These are phyloP conservation scores for Sorghum bicolor DNA, from an alignment of 176 grass and related monocot genomes.

Conservation along the genomic window Sorghum_bicolor_NCBIv3 NC_012871.2:67816001-67816500, in stretches of 20 bases:
- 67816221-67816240: no score
- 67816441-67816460: constrained; percentile 46
- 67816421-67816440: constrained; percentile 35
- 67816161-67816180: no score
- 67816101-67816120: neutral
- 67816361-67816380: constrained; percentile 53
- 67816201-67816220: no score
- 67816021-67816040: constrained; percentile 46
- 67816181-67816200: no score
- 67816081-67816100: neutral
- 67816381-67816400: neutral
- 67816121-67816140: no score
- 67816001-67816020: constrained; percentile 59
- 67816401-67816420: neutral
- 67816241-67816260: no score
- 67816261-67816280: no score
- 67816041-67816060: constrained; percentile 46
- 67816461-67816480: constrained; percentile 70
- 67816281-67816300: no score
- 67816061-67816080: constrained; percentile 55
- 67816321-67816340: constrained; percentile 56
- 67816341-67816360: constrained; percentile 60
- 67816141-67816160: no score
- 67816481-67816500: constrained; percentile 45
- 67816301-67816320: constrained; percentile 41